These are phyloP conservation scores for Arachnomyces sp. DNA, from an alignment of 2,329 filamentous ascomycete genomes.

Conservation along the genomic window DNA sequence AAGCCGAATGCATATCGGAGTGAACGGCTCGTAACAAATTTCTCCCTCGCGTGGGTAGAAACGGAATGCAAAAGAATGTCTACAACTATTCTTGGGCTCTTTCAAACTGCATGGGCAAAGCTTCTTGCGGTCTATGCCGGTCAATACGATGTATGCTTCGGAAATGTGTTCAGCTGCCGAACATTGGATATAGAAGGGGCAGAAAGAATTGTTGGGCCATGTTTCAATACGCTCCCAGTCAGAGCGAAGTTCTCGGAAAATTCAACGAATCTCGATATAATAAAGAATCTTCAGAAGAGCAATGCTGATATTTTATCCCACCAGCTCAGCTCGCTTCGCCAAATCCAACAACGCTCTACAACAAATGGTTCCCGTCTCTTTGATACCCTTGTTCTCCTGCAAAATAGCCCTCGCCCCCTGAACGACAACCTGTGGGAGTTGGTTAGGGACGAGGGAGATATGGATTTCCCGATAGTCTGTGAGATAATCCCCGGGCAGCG, in stretches of 20 bases:
- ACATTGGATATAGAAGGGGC: slow-evolving; percentile 58
- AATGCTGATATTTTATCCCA: slow-evolving; percentile 58
- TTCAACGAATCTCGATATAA: slow-evolving; percentile 49
- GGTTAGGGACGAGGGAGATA: slow-evolving; percentile 45
- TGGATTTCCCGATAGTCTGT: slow-evolving; percentile 66
- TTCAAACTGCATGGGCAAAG: slow-evolving; percentile 66
- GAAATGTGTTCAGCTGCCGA: slow-evolving; percentile 75
- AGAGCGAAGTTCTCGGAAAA: slow-evolving; percentile 48
- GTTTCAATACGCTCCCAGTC: slow-evolving; percentile 82
- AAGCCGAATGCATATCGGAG: slow-evolving; percentile 1
- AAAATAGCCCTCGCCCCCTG: slow-evolving; percentile 48
- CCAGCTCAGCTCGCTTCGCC: slow-evolving; percentile 68
- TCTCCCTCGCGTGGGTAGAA: slow-evolving; percentile 32
- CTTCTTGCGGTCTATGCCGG: slow-evolving; percentile 52
- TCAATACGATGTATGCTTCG: slow-evolving; percentile 68
- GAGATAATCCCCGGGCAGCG: slow-evolving; percentile 57
- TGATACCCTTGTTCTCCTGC: slow-evolving; percentile 72
- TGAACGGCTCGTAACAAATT: too few relatives aligned
- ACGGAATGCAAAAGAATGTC: slow-evolving; percentile 45
- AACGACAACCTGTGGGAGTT: slow-evolving; percentile 45
- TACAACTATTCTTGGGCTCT: slow-evolving; percentile 57
- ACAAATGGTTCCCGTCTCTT: slow-evolving; percentile 55
- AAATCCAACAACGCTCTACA: slow-evolving; percentile 53
- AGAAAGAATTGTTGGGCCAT: slow-evolving; percentile 72
- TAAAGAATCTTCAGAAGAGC: slow-evolving; percentile 52